Base-by-base conservation (phyloP, 257 asterid genomes). In the Vinca minor region DNA sequence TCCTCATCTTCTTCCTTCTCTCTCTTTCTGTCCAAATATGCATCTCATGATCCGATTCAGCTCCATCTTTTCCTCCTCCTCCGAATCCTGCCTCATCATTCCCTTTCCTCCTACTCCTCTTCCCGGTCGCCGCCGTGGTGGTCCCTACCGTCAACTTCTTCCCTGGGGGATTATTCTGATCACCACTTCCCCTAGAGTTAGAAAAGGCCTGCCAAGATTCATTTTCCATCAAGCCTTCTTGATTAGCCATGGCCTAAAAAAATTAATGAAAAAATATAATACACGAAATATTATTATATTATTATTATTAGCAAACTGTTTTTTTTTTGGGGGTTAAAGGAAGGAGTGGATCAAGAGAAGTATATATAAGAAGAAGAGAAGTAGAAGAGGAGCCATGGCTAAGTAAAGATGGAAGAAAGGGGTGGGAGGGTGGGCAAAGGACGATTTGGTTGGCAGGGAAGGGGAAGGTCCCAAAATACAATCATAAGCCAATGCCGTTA, bases 1-100 rank as follows among this genome's bases (percentile, higher is more conserved):
- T 77, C 54, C 90, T 75, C 96, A 91, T 91, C 86, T 82, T 91
- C 76, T 88, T 91, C 69, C 96, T 86, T 66, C 95, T 82, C 67
- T 88, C 93, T 62, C 96, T 88, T 74, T 88, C 94, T 0, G 95
- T 91, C 87, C 81, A 80, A 72, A 79, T 85, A 49, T 85, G 96
- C 75, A 83, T 20, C 77, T 84, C 92, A 45, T 84, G 90, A 47
- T 86, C 94, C 1, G 78, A 59, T 59, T 71, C 85, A 41, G 69
- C 82, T 17, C 67, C 82, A 21, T n/a, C n/a, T n/a, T n/a, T n/a
- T n/a, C n/a, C n/a, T n/a, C n/a, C n/a, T n/a, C n/a, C n/a, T n/a
- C n/a, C n/a, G n/a, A n/a, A n/a, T n/a, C n/a, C n/a, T n/a, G n/a
- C n/a, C n/a, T 65, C 71, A 3, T 49, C 68, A 21, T 32, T 45